Base-by-base conservation (phyloP, 208 protist genomes). In the Wallacemonas sp. region DNA sequence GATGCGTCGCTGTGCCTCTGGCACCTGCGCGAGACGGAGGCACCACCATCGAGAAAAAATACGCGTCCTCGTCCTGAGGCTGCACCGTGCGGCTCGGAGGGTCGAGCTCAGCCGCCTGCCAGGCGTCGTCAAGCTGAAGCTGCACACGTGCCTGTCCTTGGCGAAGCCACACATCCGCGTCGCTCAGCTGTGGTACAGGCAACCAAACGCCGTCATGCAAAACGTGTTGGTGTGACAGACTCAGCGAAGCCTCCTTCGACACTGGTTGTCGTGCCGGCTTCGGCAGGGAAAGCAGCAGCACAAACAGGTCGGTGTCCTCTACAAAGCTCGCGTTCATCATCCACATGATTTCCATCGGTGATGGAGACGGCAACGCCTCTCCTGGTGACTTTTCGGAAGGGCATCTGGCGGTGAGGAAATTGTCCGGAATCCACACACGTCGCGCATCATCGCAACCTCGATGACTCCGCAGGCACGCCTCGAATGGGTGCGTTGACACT, bases 251-350 rank as follows among this genome's bases (percentile, higher is more conserved):
- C n/a, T n/a, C n/a, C n/a, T n/a, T n/a, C n/a, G n/a, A n/a, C n/a
- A n/a, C n/a, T n/a, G n/a, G n/a, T n/a, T n/a, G n/a, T n/a, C n/a
- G n/a, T n/a, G n/a, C n/a, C n/a, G n/a, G n/a, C n/a, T n/a, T n/a
- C n/a, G n/a, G n/a, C n/a, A n/a, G n/a, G n/a, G 36, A 55, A 42
- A 78, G 57, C 17, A 91, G 72, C 15, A 88, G 79, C n/a, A 85
- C 50, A 66, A 88, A 87, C 0, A 92, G 71, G 57, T 81, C 79
- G 1, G 81, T 83, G 50, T 91, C 81, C 30, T 91, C 79, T 19
- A 91, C 29, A 63, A 88, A 86, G 13, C 60, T 63, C 1, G 76
- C 71, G 55, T 91, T 88, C 48, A 84, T 54, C 27, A 85, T 2
- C 24, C 60, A 38, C n/a, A n/a, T n/a, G n/a, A n/a, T n/a, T n/a